phyloP scores from a whole-genome alignment of 164 flowering plant species.

The Piper betle region DNA sequence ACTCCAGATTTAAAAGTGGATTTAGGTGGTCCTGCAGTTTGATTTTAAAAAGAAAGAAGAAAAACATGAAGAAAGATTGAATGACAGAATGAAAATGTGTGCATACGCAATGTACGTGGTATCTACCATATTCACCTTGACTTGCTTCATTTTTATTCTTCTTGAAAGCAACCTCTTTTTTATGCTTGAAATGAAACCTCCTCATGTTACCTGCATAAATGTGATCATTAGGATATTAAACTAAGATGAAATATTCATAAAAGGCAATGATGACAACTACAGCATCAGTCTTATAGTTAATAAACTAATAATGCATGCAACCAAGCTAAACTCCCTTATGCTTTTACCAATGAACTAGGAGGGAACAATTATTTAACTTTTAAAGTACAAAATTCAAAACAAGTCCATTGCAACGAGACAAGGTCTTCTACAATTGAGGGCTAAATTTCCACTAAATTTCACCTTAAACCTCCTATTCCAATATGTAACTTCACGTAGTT shows the following conservation, averaged over 20 bases:
- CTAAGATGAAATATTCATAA: too few species aligned
- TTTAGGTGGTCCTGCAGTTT: slow-evolving; percentile 44
- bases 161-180: slow-evolving; percentile 62
- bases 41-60: slow-evolving; percentile 6
- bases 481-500: background rate
- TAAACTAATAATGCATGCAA: too few species aligned
- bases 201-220: slow-evolving; percentile 41
- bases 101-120: background rate
- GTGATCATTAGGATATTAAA: background rate
- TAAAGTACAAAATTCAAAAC: too few species aligned
- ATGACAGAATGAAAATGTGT: background rate
- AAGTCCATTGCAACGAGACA: too few species aligned
- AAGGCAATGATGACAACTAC: too few species aligned
- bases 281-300: too few species aligned
- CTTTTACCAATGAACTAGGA: too few species aligned
- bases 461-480: background rate
- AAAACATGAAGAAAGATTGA: slow-evolving; percentile 1
- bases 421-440: too few species aligned
- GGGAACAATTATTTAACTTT: too few species aligned
- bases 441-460: background rate
- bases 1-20: slow-evolving; percentile 32
- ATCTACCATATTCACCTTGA: slow-evolving; percentile 34
- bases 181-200: slow-evolving; percentile 40
- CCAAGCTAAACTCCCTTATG: too few species aligned
- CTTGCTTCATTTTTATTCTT: slow-evolving; percentile 58